Evolutionary conservation across 257 asterid genomes (phyloP), one percentile per base, ranked within the genome.

Genomic region (Solanum clarkiae): DNA sequence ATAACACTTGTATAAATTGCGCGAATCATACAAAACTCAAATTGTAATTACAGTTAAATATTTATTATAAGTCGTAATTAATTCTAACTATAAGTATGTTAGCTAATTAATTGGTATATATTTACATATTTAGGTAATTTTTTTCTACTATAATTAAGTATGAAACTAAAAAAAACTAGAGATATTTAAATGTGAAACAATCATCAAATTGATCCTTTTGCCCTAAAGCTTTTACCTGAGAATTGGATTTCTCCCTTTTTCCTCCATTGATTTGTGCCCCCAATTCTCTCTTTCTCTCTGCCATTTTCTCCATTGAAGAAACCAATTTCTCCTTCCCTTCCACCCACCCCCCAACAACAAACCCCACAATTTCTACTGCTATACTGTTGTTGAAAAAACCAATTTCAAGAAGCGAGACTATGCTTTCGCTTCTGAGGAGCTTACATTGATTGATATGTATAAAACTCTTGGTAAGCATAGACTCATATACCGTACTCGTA

Each of bases 391-490:
- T 8, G 15, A 7, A 22, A 40, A 70, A 10, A 44, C 1, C 13
- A 70, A n/a, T 60, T 60, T 60, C 36, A 60, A 26, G 9, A 44
- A 45, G 79, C 60, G 87, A 86, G 49, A 85, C 84, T 86, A 94
- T 94, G 98, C 94, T 88, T 88, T 85, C 87, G 89, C 88, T 86
- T 89, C 88, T 71, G 89, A 82, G 92, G 89, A 57, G 13, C 54
- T 56, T 86, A 87, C 84, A 86, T 84, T 89, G 93, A 84, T 82
- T 88, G 94, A 89, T 92, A 96, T 96, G 98, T 92, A 94, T 92
- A 93, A 83, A 85, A 81, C 87, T 87, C 97, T 95, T 89, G 95
- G 94, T 93, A 91, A 86, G 86, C 94, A 90, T 87, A 96, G 98
- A 87, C 93, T 94, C 79, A 88, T 90, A 86, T 93, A 93, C 88